Conservation (phyloP, 2,329 filamentous ascomycete genomes). For the Teratosphaeria destructans region DNA sequence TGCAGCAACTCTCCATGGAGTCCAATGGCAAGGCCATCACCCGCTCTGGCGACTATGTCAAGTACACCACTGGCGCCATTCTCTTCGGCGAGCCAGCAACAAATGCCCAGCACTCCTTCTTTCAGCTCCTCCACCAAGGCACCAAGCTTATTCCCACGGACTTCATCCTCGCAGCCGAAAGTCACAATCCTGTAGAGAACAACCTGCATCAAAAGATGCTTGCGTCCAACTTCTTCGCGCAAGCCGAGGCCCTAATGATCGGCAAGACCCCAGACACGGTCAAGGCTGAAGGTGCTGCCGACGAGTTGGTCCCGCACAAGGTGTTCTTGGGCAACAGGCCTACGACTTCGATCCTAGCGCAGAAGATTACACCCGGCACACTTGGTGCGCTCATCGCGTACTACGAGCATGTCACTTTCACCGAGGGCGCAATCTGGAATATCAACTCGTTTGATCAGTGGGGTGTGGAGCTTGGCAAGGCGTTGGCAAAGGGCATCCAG, state of each 20-base stretch:
- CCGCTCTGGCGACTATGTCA: slow-evolving; percentile 74
- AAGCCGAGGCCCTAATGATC: slow-evolving; percentile 79
- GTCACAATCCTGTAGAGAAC: slow-evolving; percentile 86
- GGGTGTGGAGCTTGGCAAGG: slow-evolving; percentile 97
- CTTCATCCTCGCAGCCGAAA: slow-evolving; percentile 93
- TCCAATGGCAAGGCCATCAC: slow-evolving; percentile 98
- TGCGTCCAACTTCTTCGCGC: slow-evolving; percentile 83
- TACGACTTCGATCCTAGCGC: slow-evolving; percentile 87
- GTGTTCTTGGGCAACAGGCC: slow-evolving; percentile 96
- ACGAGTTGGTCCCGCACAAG: slow-evolving; percentile 88
- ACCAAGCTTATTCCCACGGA: slow-evolving; percentile 98
- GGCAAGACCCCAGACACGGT: slow-evolving; percentile 77
- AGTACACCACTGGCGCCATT: slow-evolving; percentile 94
- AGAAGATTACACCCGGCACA: slow-evolving; percentile 86
- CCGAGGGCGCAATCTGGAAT: slow-evolving; percentile 95
- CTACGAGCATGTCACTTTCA: slow-evolving; percentile 98
- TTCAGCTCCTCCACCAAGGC: slow-evolving; percentile 97
- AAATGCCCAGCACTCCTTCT: slow-evolving; percentile 99
- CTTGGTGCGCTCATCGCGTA: slow-evolving; percentile 94
- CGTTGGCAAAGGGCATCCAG: slow-evolving; percentile 61
- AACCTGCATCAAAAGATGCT: slow-evolving; percentile 97
- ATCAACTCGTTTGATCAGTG: slow-evolving; percentile 99
- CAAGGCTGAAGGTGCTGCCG: slow-evolving; percentile 61
- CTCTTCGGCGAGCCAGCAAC: slow-evolving; percentile 97
- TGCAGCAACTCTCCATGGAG: slow-evolving; percentile 99